Conservation (phyloP, 768 basidiomycete species). For the Boletus tomentosulus region DNA sequence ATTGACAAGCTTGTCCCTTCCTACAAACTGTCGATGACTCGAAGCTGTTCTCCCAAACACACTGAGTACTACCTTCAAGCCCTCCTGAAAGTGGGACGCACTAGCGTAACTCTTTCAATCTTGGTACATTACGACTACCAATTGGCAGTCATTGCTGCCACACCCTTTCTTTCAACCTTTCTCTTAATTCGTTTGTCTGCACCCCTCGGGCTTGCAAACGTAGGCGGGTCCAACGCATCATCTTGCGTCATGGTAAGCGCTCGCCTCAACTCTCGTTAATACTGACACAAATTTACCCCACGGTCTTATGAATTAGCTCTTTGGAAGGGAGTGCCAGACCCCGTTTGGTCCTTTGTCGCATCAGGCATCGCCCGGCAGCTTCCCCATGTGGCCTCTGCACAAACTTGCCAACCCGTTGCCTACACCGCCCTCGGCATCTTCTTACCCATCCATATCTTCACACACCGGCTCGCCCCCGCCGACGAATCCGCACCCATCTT, state of each 20-base stretch:
- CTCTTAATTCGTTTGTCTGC: slow-evolving; percentile 72
- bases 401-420: slow-evolving; percentile 48
- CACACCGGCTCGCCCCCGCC: slow-evolving; percentile 58
- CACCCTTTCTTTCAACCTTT: slow-evolving; percentile 77
- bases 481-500: slow-evolving; percentile 34
- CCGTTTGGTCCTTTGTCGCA: slow-evolving; percentile 40
- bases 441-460: slow-evolving; percentile 65
- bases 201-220: slow-evolving; percentile 56
- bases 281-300: no score
- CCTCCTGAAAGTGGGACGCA: no score
- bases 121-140: no score
- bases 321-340: slow-evolving; percentile 80
- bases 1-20: no score
- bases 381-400: slow-evolving; percentile 22
- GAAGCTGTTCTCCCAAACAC: no score
- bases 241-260: slow-evolving; percentile 34
- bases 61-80: no score
- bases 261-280: no score
- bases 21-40: no score
- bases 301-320: slow-evolving; percentile 42
- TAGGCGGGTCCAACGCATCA: slow-evolving; percentile 65
- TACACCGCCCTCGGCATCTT: slow-evolving; percentile 52
- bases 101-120: no score
- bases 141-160: no score
- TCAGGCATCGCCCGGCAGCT: slow-evolving; percentile 60